Conservation (phyloP, 148 eudicot genomes). For the Camellia lanceoleosa region DNA sequence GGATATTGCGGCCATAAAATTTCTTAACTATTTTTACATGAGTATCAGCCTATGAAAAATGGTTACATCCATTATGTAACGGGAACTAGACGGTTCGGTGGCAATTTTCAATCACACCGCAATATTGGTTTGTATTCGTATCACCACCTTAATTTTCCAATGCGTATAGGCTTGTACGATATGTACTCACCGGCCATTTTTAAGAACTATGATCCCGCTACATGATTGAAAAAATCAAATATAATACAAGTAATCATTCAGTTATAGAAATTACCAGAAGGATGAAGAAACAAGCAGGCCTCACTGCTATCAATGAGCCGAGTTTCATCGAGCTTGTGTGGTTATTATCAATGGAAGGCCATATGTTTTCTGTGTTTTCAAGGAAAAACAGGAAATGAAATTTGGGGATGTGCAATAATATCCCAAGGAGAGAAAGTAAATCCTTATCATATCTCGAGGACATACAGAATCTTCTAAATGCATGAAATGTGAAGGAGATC, state of each 20-base stretch:
- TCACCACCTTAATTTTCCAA: too few relatives aligned
- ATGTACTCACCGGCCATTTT: too few relatives aligned
- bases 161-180: too few relatives aligned
- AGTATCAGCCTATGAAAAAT: too few relatives aligned
- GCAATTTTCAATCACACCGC: too few relatives aligned
- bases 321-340: constrained; percentile 16
- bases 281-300: constrained; percentile 33
- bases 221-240: not conserved
- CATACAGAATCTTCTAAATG: not conserved
- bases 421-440: not conserved
- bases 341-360: not conserved
- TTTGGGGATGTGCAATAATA: not conserved
- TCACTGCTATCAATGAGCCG: constrained; percentile 15
- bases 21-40: too few relatives aligned
- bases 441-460: not conserved
- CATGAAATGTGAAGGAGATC: not conserved
- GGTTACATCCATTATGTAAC: too few relatives aligned
- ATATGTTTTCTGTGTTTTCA: constrained; percentile 5
- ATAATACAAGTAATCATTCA: not conserved
- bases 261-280: constrained; percentile 28
- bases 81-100: too few relatives aligned
- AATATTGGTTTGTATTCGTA: too few relatives aligned
- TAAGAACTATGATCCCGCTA: too few relatives aligned
- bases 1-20: too few relatives aligned
- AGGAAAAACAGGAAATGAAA: not conserved